phyloP scores from a whole-genome alignment of 306 rosid genomes.

The Styphnolobium japonicum region DNA sequence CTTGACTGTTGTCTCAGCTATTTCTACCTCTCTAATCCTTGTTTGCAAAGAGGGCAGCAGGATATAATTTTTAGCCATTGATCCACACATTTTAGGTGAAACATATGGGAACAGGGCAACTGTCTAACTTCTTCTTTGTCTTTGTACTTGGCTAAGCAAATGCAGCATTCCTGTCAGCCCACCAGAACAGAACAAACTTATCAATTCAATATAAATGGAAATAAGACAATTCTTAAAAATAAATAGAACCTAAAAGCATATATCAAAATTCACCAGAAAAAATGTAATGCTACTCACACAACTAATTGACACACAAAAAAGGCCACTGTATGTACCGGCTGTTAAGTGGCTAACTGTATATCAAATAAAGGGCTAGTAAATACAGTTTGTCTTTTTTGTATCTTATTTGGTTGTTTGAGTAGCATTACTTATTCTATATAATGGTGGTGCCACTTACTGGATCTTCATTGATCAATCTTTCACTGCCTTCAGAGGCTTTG shows the following conservation, averaged over 20 bases:
- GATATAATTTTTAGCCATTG: slow-evolving; percentile 85
- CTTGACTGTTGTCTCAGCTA: not conserved
- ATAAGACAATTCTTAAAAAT: not conserved
- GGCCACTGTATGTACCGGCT: not conserved
- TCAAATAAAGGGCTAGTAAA: not conserved
- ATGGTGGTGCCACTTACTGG: slow-evolving; percentile 53
- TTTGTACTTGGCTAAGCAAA: slow-evolving; percentile 78
- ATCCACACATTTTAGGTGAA: slow-evolving; percentile 91
- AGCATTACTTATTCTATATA: not conserved
- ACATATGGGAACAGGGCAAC: slow-evolving; percentile 80
- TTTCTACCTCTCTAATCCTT: slow-evolving; percentile 61
- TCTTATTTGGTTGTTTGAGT: not conserved
- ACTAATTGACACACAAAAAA: not conserved
- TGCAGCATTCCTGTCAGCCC: slow-evolving; percentile 80
- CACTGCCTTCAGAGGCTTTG: slow-evolving; percentile 39
- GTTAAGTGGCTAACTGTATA: not conserved
- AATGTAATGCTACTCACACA: not conserved
- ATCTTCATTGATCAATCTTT: slow-evolving; percentile 49
- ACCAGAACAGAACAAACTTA: slow-evolving; percentile 13
- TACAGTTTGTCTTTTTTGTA: not conserved
- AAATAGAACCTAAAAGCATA: not conserved
- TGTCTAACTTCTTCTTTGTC: slow-evolving; percentile 81
- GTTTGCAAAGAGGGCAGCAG: slow-evolving; percentile 93
- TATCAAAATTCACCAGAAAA: not conserved
- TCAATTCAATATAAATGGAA: not conserved